A percentile compares a stretch with the other conserved stretches of the same genome.
Evolutionary conservation across 768 basidiomycete species (phyloP).

Genomic region (Trichaptum fuscoviolaceum): DNA sequence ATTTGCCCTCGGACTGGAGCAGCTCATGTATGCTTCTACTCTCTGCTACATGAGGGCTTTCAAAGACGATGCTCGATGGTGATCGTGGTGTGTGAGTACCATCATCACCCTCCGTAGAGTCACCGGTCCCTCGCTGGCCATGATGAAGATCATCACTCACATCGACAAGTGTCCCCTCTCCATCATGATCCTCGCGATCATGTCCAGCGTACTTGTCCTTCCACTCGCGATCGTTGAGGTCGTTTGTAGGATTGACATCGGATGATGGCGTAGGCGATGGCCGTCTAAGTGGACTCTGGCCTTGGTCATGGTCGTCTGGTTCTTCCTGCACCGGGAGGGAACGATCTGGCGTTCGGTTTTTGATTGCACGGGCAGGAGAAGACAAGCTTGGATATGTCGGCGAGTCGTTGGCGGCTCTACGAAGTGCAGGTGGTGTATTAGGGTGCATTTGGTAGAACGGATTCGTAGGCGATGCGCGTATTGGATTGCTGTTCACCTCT

Average conservation of each 20-base stretch:
- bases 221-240: slow-evolving; percentile 14
- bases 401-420: slow-evolving; percentile 20
- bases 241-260: slow-evolving; percentile 46
- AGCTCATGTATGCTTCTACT: neutral
- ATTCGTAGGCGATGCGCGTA: slow-evolving; percentile 17
- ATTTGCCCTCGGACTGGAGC: neutral
- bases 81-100: slow-evolving; percentile 61
- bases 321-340: slow-evolving; percentile 77
- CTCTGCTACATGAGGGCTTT: neutral
- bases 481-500: slow-evolving; percentile 21
- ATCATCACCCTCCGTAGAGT: slow-evolving; percentile 15
- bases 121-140: slow-evolving; percentile 14
- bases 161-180: slow-evolving; percentile 28
- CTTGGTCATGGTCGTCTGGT: slow-evolving; percentile 50
- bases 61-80: slow-evolving; percentile 39
- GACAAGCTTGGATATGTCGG: slow-evolving; percentile 30
- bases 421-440: slow-evolving; percentile 25
- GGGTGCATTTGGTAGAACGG: slow-evolving; percentile 21
- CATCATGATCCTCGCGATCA: slow-evolving; percentile 26
- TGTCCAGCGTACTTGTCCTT: slow-evolving; percentile 10
- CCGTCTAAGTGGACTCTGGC: neutral
- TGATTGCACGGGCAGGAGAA: slow-evolving; percentile 40
- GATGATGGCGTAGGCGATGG: slow-evolving; percentile 48
- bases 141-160: slow-evolving; percentile 43
- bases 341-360: slow-evolving; percentile 58